Percentiles rank a stretch among this genome's conserved stretches.
Conservation (phyloP, 192 early-diverging fungal genomes). For the Coemansia sp. region DNA sequence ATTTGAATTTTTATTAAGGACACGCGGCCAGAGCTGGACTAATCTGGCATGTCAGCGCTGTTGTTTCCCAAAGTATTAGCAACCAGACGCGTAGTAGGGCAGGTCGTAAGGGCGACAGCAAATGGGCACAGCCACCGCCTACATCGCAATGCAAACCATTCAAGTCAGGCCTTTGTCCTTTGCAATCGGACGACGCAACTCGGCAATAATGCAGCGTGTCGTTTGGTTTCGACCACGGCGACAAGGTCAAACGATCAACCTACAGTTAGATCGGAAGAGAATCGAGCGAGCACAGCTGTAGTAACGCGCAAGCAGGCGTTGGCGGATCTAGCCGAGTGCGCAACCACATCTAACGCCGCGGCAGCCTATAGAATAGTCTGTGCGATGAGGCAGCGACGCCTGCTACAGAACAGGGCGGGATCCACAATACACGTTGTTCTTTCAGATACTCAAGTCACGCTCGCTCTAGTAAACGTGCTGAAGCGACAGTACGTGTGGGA, state of each 20-base stretch:
- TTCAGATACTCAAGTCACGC: slow-evolving; percentile 21
- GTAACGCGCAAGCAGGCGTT: slow-evolving; percentile 11
- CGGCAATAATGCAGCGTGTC: neutral
- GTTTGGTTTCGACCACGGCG: neutral
- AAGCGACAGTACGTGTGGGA: slow-evolving; percentile 27
- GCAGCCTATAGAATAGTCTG: slow-evolving; percentile 18
- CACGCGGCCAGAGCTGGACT: neutral
- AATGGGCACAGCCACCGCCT: neutral
- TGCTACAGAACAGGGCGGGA: slow-evolving; percentile 12
- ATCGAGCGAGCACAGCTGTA: neutral
- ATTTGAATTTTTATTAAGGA: neutral
- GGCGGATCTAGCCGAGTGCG: neutral
- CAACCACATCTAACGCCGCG: neutral
- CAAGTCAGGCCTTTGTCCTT: neutral
- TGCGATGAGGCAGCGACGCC: slow-evolving; percentile 1
- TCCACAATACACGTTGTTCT: slow-evolving; percentile 16
- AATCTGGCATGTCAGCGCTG: slow-evolving; percentile 12
- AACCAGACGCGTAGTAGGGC: neutral
- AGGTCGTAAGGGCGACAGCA: neutral
- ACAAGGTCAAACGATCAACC: neutral
- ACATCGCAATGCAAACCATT: neutral
- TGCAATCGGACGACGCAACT: neutral
- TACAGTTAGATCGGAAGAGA: neutral
- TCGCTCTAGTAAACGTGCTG: slow-evolving; percentile 14
- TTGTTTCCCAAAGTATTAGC: neutral